Evolutionary conservation across 352 stramenopile species (phyloP).

Genomic region (Phytophthora cryptogea): DNA sequence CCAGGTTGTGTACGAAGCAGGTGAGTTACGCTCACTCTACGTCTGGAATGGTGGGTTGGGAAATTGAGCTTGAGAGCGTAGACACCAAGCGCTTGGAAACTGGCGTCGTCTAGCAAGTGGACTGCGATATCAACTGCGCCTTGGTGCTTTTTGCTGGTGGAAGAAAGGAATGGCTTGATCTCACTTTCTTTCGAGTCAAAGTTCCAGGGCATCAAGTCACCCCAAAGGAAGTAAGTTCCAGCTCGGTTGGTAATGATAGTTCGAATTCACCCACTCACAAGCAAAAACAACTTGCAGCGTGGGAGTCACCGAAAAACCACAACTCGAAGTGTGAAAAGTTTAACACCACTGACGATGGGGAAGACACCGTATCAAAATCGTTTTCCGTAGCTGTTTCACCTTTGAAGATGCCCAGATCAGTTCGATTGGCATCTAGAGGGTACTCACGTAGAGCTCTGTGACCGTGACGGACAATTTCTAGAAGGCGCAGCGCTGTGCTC

Average conservation of each 20-base stretch:
- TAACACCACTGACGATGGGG: neutral
- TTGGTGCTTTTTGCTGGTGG: conserved; percentile 51
- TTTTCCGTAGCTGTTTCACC: neutral
- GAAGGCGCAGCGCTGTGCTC: conserved; percentile 60
- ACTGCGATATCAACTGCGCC: conserved; percentile 59
- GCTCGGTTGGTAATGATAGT: conserved; percentile 3
- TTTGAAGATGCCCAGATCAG: conserved; percentile 10
- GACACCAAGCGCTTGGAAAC: conserved; percentile 25
- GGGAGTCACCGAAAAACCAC: neutral
- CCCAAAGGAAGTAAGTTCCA: neutral
- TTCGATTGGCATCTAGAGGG: conserved; percentile 68
- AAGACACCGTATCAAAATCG: no score
- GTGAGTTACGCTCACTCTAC: conserved; percentile 40
- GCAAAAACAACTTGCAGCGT: neutral
- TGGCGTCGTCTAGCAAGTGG: conserved; percentile 52
- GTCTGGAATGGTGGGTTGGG: conserved; percentile 44
- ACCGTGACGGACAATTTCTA: conserved; percentile 34
- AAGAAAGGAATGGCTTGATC: conserved; percentile 59
- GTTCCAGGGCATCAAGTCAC: conserved; percentile 21
- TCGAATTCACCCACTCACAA: neutral
- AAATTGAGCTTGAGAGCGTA: conserved; percentile 44
- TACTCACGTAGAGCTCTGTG: conserved; percentile 53
- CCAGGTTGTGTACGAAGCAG: conserved; percentile 49
- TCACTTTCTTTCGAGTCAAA: conserved; percentile 52
- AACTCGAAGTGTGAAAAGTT: neutral